These are phyloP conservation scores for Sanghuangporus baumii DNA, from an alignment of 1,284 basidiomycete genomes.

Conservation along the genomic window DNA sequence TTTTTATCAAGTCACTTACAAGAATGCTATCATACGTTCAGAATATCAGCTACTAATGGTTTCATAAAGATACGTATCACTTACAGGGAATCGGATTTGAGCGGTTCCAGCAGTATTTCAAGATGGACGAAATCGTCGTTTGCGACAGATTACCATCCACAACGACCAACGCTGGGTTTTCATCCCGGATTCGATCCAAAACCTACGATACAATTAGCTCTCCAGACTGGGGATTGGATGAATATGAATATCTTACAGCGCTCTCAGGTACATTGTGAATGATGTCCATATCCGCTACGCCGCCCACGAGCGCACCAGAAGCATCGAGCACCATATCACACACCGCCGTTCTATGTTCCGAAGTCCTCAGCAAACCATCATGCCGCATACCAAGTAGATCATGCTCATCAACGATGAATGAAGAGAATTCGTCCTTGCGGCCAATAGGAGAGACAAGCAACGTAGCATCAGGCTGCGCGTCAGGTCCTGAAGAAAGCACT, in stretches of 20 bases:
- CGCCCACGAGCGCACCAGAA: conserved; percentile 69
- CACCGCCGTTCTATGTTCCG: conserved; percentile 56
- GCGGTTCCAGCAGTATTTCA: conserved; percentile 28
- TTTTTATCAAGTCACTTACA: conserved; percentile 11
- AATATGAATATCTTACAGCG: neutral
- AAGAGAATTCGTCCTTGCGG: conserved; percentile 59
- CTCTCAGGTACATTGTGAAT: conserved; percentile 42
- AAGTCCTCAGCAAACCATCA: conserved; percentile 63
- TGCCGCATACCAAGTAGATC: conserved; percentile 65
- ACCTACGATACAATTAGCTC: conserved; percentile 38
- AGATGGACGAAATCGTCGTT: conserved; percentile 7
- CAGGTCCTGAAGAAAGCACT: conserved; percentile 37
- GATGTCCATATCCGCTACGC: conserved; percentile 90
- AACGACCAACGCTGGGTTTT: conserved; percentile 56
- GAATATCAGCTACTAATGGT: neutral
- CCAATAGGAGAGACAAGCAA: conserved; percentile 63
- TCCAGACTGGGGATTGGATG: neutral
- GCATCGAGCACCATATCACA: conserved; percentile 82
- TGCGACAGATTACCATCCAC: conserved; percentile 80
- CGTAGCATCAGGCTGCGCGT: conserved; percentile 29
- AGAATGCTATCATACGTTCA: conserved; percentile 10
- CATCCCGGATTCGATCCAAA: conserved; percentile 15
- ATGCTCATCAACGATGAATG: conserved; percentile 55
- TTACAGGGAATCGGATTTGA: conserved; percentile 46
- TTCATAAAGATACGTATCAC: conserved; percentile 23